Evolutionary conservation across 208 protist genomes (phyloP), one percentile per base, ranked within the genome.

Genomic region (Blechomonas ayalai): DNA sequence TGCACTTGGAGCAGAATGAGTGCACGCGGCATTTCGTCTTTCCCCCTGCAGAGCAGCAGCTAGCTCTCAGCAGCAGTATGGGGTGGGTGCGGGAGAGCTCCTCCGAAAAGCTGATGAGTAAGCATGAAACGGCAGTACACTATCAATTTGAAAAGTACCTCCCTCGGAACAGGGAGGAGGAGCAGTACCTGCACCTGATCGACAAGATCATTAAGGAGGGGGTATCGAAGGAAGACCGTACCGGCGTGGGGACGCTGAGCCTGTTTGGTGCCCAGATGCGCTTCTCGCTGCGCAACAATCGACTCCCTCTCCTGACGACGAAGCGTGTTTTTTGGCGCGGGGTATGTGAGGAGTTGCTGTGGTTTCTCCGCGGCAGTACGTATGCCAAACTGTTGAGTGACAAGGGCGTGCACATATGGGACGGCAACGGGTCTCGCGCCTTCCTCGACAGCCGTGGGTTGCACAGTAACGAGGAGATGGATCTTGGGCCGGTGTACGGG

Each of bases 301-400:
- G 34, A 13, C 94, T 99, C 37, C 97, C 97, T 22, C 75, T 99
- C 24, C 75, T 99, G 19, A 99, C 97, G 19, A 99, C 97, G 15
- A 99, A 99, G 71, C 81, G 95, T 8, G 97, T 99, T 0, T 99
- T 98, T 68, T 98, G 97, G 97, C 73, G 85, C 10, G 95, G 96
- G 16, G 96, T 98, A 22, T 92, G 85, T 35, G 94, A 98, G 72
- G 97, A 99, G 76, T 81, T 99, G 5, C 63, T 99, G 2, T 99
- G 97, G 97, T 99, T 99, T 56, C 72, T 99, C 18, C 78, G 74
- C 8, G 97, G 97, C 13, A 74, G 86, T 38, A 99, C 97, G 1
- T 87, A 97, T 59, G 97, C 92, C 15, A 92, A 97, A 31, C 51
- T 71, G 25, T 61, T 98, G 16, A 62, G 58, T 19, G 85, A 90